Conservation (phyloP, 2,329 filamentous ascomycete genomes). For the Monilinia vaccinii-corymbosi region DNA sequence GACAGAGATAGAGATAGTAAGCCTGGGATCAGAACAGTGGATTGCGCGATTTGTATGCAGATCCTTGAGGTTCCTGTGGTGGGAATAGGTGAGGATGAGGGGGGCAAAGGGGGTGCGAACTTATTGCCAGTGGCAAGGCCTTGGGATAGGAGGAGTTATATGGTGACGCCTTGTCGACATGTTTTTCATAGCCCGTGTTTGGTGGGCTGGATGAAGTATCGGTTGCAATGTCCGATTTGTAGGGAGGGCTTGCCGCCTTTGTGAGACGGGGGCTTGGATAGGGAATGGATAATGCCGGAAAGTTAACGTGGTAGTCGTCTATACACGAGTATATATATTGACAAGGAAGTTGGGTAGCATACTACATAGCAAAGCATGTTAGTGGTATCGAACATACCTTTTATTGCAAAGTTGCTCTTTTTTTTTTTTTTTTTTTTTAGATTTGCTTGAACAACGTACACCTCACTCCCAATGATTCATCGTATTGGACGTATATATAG, state of each 20-base stretch:
- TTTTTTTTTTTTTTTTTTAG: too few relatives aligned
- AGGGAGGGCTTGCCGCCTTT: slow-evolving; percentile 80
- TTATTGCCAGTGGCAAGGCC: slow-evolving; percentile 45
- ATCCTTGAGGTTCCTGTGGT: slow-evolving; percentile 82
- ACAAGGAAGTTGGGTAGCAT: too few relatives aligned
- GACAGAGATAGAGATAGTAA: slow-evolving; percentile 30
- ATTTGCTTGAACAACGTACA: too few relatives aligned
- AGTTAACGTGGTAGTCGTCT: background rate
- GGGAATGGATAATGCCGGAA: too few relatives aligned
- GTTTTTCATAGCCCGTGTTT: slow-evolving; percentile 89
- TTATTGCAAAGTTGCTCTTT: too few relatives aligned
- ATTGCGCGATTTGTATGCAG: slow-evolving; percentile 94
- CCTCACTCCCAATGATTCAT: too few relatives aligned
- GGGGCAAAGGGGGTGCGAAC: slow-evolving; percentile 34
- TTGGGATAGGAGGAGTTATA: slow-evolving; percentile 74
- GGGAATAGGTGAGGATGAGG: slow-evolving; percentile 41
- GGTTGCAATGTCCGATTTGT: slow-evolving; percentile 92
- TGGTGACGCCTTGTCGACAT: slow-evolving; percentile 95
- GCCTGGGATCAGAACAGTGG: slow-evolving; percentile 50
- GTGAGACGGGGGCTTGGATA: slow-evolving; percentile 37
- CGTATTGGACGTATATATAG: too few relatives aligned
- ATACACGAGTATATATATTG: background rate
- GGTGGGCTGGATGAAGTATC: slow-evolving; percentile 92
- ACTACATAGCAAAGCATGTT: too few relatives aligned
- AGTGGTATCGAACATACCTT: too few relatives aligned